Conservation (phyloP, 1,139 yeast species). For the Entelexis sorbosivorans region DNA sequence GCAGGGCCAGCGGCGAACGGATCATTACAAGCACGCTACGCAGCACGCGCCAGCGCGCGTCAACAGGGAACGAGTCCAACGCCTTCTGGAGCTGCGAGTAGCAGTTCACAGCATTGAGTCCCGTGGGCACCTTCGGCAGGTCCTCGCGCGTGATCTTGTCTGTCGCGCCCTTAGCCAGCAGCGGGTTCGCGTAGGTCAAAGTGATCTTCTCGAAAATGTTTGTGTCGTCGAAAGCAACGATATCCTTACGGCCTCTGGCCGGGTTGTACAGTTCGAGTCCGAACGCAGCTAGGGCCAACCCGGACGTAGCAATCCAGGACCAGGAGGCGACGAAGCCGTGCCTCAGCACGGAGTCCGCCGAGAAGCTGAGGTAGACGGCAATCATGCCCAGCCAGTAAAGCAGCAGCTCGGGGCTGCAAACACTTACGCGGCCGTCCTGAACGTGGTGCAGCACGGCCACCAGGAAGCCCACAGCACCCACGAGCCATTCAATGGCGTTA, state of each 20-base stretch:
- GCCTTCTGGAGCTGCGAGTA: conserved; percentile 11
- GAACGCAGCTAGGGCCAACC: conserved; percentile 5
- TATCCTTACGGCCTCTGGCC: background rate
- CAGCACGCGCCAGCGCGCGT: conserved; percentile 38
- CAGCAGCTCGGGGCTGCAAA: conserved; percentile 20
- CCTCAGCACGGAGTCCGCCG: conserved; percentile 17
- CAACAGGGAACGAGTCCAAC: conserved; percentile 41
- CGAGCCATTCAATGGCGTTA: conserved; percentile 11
- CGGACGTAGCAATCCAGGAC: background rate
- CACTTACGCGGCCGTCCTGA: conserved; percentile 24
- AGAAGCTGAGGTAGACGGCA: conserved; percentile 13
- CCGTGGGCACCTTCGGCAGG: conserved; percentile 47
- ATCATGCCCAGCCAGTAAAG: conserved; percentile 22
- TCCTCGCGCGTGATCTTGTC: conserved; percentile 61
- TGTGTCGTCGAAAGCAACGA: conserved; percentile 44
- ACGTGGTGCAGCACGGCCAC: conserved; percentile 17
- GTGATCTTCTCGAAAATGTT: conserved; percentile 66
- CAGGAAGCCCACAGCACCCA: conserved; percentile 6
- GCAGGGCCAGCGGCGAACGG: conserved; percentile 51
- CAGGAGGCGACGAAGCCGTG: background rate
- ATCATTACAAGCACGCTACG: conserved; percentile 51
- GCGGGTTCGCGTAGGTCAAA: conserved; percentile 76
- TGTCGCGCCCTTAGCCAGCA: conserved; percentile 66
- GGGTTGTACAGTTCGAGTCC: conserved; percentile 14
- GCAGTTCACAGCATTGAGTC: conserved; percentile 18